phyloP scores from a whole-genome alignment of 2,329 filamentous ascomycete species.

The Zopfia rhizophila region DNA sequence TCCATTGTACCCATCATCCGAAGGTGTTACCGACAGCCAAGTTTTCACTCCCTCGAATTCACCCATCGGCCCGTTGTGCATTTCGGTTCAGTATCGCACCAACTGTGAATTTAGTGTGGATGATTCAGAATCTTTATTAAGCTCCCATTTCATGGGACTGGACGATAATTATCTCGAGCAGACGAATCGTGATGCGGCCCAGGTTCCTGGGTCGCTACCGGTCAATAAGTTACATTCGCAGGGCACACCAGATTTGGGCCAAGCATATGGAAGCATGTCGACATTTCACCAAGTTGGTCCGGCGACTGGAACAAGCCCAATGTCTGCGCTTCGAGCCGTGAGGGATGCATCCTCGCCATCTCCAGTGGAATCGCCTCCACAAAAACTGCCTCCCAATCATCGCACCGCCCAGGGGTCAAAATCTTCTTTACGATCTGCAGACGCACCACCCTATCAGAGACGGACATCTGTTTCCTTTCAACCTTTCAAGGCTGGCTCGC shows the following conservation, averaged over 20 bases:
- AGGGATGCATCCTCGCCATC: slow-evolving; percentile 65
- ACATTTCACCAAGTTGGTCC: slow-evolving; percentile 85
- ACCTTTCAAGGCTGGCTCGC: slow-evolving; percentile 93
- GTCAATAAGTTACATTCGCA: slow-evolving; percentile 62
- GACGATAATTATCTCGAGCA: slow-evolving; percentile 90
- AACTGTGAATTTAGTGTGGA: slow-evolving; percentile 93
- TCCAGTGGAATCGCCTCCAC: slow-evolving; percentile 61
- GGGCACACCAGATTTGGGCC: slow-evolving; percentile 70
- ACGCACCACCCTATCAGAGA: slow-evolving; percentile 66
- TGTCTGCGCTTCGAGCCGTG: slow-evolving; percentile 81
- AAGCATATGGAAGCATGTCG: slow-evolving; percentile 88
- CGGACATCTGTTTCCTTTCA: slow-evolving; percentile 90
- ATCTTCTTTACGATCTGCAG: slow-evolving; percentile 61
- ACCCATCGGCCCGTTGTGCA: slow-evolving; percentile 83
- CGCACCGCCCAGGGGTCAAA: slow-evolving; percentile 60
- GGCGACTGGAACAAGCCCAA: slow-evolving; percentile 81
- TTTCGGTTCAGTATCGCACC: slow-evolving; percentile 84
- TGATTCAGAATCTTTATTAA: slow-evolving; percentile 88
- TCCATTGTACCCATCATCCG: slow-evolving; percentile 69
- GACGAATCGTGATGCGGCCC: slow-evolving; percentile 62
- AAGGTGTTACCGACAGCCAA: slow-evolving; percentile 74
- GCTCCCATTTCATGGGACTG: slow-evolving; percentile 91
- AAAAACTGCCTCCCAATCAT: slow-evolving; percentile 59
- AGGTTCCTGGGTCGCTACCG: slow-evolving; percentile 80
- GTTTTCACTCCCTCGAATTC: slow-evolving; percentile 86